A percentile compares a stretch with the other conserved stretches of the same genome.
phyloP scores from a whole-genome alignment of 108 stramenopile genomes.

The Nitzschia palea region DNA sequence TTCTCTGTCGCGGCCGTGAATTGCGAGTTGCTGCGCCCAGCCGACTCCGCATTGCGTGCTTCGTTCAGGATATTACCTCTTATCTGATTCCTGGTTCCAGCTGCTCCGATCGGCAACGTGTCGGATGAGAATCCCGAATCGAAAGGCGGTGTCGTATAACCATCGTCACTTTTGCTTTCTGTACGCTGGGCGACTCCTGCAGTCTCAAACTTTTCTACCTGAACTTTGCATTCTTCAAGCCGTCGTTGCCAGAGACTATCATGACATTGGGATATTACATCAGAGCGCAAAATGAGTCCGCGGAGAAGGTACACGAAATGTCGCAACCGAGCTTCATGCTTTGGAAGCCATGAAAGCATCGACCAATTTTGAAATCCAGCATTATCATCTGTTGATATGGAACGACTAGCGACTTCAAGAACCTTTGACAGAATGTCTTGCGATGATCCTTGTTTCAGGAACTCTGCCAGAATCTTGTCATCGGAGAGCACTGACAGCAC shows the following conservation, averaged over 20 bases:
- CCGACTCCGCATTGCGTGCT: slow-evolving; percentile 4
- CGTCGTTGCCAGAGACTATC: slow-evolving; percentile 3
- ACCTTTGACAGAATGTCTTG: slow-evolving; percentile 14
- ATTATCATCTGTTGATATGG: neutral
- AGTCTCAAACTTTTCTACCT: neutral
- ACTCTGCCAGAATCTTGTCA: slow-evolving; percentile 15
- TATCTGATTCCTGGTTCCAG: neutral
- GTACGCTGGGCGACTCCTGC: neutral
- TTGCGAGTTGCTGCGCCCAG: slow-evolving; percentile 24
- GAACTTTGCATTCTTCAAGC: neutral
- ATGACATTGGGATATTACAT: neutral
- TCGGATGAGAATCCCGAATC: neutral
- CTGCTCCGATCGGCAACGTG: neutral
- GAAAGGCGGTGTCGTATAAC: neutral
- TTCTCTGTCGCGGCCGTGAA: slow-evolving; percentile 30
- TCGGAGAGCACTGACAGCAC: slow-evolving; percentile 38
- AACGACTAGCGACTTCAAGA: slow-evolving; percentile 31
- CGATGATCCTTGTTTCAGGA: slow-evolving; percentile 16
- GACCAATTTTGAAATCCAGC: neutral
- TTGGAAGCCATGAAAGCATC: slow-evolving; percentile 27
- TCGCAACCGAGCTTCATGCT: slow-evolving; percentile 25
- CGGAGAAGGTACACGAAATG: slow-evolving; percentile 16
- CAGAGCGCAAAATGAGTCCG: neutral
- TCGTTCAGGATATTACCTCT: neutral
- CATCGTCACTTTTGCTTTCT: neutral